phyloP scores from a whole-genome alignment of 2,329 filamentous ascomycete species.

The Grosmannia huntii region DNA sequence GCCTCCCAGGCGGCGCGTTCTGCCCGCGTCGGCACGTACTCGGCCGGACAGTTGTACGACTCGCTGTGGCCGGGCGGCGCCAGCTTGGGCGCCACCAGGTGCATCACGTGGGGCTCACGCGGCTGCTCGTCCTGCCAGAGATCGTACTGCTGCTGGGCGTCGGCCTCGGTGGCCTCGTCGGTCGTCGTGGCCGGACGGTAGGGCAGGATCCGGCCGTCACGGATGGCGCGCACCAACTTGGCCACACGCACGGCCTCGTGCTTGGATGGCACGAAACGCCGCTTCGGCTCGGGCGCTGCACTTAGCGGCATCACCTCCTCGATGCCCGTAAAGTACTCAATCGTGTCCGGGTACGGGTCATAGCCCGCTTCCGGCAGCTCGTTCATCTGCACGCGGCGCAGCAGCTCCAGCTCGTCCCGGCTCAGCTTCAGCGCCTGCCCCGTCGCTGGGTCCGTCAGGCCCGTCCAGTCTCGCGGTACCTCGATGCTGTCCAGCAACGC shows the following conservation, averaged over 20 bases:
- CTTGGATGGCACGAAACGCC: constrained; percentile 90
- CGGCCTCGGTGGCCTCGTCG: constrained; percentile 53
- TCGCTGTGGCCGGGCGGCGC: constrained; percentile 77
- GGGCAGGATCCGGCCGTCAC: constrained; percentile 84
- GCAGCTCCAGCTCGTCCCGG: constrained; percentile 75
- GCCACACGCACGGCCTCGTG: constrained; percentile 93
- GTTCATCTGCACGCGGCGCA: constrained; percentile 80
- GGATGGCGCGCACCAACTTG: constrained; percentile 93
- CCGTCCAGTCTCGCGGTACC: constrained; percentile 93
- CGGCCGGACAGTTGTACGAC: constrained; percentile 89
- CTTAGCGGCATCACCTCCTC: constrained; percentile 91
- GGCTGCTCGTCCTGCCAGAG: constrained; percentile 90
- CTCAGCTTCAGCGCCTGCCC: constrained; percentile 84
- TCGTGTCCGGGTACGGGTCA: constrained; percentile 82
- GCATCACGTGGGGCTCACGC: constrained; percentile 76
- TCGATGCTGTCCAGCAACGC: constrained; percentile 93
- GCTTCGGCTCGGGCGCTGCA: constrained; percentile 88
- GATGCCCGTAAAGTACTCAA: constrained; percentile 88
- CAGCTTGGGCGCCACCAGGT: constrained; percentile 86
- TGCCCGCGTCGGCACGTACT: constrained; percentile 78
- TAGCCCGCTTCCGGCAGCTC: constrained; percentile 80
- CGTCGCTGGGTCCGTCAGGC: constrained; percentile 83
- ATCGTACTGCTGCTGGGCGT: constrained; percentile 66
- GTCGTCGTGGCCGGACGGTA: constrained; percentile 52
- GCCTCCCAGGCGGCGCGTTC: constrained; percentile 80